These are phyloP conservation scores for Moesziomyces parantarcticus DNA, from an alignment of 1,284 basidiomycete species.

Conservation along the genomic window DNA sequence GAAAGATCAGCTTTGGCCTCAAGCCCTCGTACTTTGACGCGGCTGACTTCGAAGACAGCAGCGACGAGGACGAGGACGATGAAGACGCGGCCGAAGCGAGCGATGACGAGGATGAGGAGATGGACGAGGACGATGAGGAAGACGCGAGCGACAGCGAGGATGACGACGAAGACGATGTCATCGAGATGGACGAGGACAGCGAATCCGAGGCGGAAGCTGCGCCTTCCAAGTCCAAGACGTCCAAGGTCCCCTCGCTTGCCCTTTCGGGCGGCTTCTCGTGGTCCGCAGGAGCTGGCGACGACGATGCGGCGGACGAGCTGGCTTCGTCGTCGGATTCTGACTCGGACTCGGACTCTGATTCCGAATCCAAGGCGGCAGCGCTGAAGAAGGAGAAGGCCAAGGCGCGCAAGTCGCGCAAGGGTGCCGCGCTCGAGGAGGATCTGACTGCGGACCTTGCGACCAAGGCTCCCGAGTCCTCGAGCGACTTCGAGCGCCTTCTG, in stretches of 20 bases:
- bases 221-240: constrained; percentile 20
- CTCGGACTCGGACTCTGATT: constrained; percentile 72
- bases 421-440: constrained; percentile 48
- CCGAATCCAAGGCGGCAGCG: constrained; percentile 64
- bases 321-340: constrained; percentile 16
- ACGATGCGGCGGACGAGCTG: constrained; percentile 10
- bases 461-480: constrained; percentile 80
- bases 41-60: constrained; percentile 66
- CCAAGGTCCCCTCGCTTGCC: constrained; percentile 65
- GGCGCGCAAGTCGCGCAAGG: constrained; percentile 32
- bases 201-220: constrained; percentile 37
- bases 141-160: constrained; percentile 42
- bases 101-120: constrained; percentile 45
- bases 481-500: constrained; percentile 93
- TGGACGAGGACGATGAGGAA: constrained; percentile 47
- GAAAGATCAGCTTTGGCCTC: constrained; percentile 84
- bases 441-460: constrained; percentile 60
- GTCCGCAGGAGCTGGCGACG: constrained; percentile 68
- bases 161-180: constrained; percentile 33
- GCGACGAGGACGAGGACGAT: constrained; percentile 70
- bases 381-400: constrained; percentile 26
- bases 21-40: constrained; percentile 85
- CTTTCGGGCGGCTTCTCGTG: constrained; percentile 72
- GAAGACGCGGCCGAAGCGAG: constrained; percentile 47
- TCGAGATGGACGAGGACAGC: constrained; percentile 62